Percentiles rank a stretch among this genome's conserved stretches.
phyloP scores from a whole-genome alignment of 2,329 filamentous ascomycete genomes.

The Colletotrichum camelliae region DNA sequence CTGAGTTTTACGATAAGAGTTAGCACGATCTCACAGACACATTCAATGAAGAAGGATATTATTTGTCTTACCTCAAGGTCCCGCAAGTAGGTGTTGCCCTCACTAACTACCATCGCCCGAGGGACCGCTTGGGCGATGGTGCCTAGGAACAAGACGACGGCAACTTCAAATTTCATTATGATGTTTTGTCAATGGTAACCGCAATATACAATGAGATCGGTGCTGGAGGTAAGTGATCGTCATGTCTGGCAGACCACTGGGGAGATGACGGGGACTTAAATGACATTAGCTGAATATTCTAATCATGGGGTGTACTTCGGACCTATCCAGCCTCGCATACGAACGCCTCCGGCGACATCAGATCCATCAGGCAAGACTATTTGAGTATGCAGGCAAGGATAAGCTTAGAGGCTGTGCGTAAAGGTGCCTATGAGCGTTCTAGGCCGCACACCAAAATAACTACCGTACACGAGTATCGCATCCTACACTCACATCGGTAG shows the following conservation, averaged over 20 bases:
- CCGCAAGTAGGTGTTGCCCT: neutral
- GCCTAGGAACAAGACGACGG: neutral
- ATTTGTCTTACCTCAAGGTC: neutral
- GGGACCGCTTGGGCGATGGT: neutral
- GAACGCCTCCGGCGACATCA: neutral
- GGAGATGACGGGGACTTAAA: neutral
- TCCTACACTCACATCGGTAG: neutral
- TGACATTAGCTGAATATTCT: neutral
- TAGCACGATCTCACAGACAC: too few relatives aligned
- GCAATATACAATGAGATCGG: fast-evolving
- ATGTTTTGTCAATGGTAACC: neutral
- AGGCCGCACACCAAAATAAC: neutral
- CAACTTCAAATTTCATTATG: neutral
- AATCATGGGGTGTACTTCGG: neutral
- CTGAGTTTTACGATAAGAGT: fast-evolving
- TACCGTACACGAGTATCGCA: neutral
- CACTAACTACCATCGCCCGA: neutral
- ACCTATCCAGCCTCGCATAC: neutral
- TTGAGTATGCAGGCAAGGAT: neutral
- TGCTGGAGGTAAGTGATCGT: neutral
- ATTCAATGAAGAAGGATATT: fast-evolving
- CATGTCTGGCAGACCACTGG: fast-evolving
- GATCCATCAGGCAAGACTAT: neutral
- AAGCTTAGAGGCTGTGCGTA: neutral
- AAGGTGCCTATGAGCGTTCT: neutral